A percentile compares a stretch with the other conserved stretches of the same genome.
Conservation (phyloP, 768 basidiomycete species). For the Cystobasidium tubakii region DNA sequence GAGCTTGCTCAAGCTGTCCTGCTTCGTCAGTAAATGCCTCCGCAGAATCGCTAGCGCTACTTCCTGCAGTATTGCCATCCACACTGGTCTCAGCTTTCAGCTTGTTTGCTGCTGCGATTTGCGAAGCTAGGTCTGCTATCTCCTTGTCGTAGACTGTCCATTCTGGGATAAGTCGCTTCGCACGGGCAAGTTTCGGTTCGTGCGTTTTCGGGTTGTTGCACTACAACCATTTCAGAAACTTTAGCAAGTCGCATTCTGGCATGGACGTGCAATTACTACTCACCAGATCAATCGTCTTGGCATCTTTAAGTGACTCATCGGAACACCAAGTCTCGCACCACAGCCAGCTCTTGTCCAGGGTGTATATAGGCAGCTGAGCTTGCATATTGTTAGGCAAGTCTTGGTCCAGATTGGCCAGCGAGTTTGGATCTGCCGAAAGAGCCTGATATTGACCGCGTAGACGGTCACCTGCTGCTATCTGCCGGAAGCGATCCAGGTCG, state of each 20-base stretch:
- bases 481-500: constrained; percentile 88
- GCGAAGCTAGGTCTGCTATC: constrained; percentile 72
- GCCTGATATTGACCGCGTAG: constrained; percentile 86
- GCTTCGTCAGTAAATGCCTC: constrained; percentile 40
- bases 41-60: constrained; percentile 59
- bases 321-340: constrained; percentile 99
- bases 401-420: constrained; percentile 92
- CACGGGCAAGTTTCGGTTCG: constrained; percentile 90
- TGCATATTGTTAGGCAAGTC: constrained; percentile 97
- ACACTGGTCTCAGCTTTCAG: neutral
- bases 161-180: constrained; percentile 81
- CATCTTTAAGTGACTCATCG: constrained; percentile 49
- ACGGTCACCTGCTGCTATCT: constrained; percentile 68
- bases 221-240: neutral
- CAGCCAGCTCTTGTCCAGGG: constrained; percentile 86
- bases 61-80: constrained; percentile 61
- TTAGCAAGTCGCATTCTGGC: neutral
- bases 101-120: constrained; percentile 56
- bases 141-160: constrained; percentile 93
- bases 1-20: constrained; percentile 43
- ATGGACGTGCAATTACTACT: neutral
- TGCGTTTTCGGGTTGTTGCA: constrained; percentile 55
- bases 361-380: constrained; percentile 81
- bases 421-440: constrained; percentile 87
- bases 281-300: constrained; percentile 52